Evolutionary conservation across 208 protist genomes (phyloP).

Genomic region (Leishmania arabica): DNA sequence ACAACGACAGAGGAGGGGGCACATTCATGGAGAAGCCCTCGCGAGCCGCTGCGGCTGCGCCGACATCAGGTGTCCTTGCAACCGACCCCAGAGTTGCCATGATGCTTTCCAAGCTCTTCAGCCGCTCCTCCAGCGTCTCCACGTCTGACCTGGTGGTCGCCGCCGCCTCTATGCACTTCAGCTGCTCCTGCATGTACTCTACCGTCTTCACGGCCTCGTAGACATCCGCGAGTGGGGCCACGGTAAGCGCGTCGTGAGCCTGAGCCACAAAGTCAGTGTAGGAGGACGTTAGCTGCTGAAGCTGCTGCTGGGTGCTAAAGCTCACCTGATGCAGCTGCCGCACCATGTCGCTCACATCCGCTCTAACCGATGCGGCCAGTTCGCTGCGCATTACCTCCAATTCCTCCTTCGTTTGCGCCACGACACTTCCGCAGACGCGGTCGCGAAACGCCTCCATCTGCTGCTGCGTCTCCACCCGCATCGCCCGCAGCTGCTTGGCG

Average conservation of each 20-base stretch:
- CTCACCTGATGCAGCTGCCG: conserved; percentile 46
- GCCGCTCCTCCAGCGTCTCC: conserved; percentile 29
- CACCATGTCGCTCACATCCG: conserved; percentile 45
- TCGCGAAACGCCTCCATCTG: conserved; percentile 63
- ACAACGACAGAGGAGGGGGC: not conserved
- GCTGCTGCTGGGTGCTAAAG: conserved; percentile 31
- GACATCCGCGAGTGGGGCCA: conserved; percentile 29
- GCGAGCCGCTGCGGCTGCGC: not conserved
- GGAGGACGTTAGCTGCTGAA: conserved; percentile 37
- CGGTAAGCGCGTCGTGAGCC: conserved; percentile 32
- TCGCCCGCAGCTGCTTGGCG: conserved; percentile 56
- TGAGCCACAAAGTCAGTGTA: conserved; percentile 48
- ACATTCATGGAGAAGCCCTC: not conserved
- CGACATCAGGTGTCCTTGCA: not conserved
- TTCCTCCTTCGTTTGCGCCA: conserved; percentile 48
- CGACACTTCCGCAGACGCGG: conserved; percentile 36
- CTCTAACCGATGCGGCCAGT: conserved; percentile 35
- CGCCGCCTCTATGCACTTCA: conserved; percentile 35
- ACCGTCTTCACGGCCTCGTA: conserved; percentile 34
- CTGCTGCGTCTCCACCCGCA: conserved; percentile 40
- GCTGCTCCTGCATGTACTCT: conserved; percentile 32
- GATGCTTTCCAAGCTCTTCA: conserved; percentile 17
- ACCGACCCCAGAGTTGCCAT: conserved; percentile 16
- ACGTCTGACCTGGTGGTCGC: conserved; percentile 33
- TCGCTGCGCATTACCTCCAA: conserved; percentile 53